These are phyloP conservation scores for Xylaria sp. DNA, from an alignment of 2,329 filamentous ascomycete genomes.

Conservation along the genomic window DNA sequence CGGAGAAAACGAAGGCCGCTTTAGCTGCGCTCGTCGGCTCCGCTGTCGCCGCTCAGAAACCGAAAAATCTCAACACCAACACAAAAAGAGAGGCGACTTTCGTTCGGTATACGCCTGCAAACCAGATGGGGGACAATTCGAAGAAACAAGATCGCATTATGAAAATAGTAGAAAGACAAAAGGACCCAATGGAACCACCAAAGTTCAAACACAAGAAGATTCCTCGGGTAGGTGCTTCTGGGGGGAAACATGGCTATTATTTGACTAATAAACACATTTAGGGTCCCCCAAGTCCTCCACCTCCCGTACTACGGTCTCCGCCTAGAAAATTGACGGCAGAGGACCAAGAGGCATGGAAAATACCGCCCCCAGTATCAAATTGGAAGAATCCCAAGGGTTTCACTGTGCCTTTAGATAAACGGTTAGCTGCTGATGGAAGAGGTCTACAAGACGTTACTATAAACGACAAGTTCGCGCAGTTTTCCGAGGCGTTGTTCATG, in stretches of 20 bases:
- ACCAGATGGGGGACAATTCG: conserved; percentile 90
- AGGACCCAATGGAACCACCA: conserved; percentile 91
- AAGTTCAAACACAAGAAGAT: conserved; percentile 99
- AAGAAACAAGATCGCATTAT: conserved; percentile 95
- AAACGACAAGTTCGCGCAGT: conserved; percentile 98
- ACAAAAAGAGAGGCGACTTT: conserved; percentile 87
- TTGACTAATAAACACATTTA: conserved; percentile 41
- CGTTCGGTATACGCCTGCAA: conserved; percentile 93
- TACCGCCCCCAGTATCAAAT: conserved; percentile 81
- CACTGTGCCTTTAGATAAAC: conserved; percentile 94
- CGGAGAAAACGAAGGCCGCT: conserved; percentile 88
- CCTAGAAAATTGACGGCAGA: conserved; percentile 95
- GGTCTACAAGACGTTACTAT: conserved; percentile 93
- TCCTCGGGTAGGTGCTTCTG: conserved; percentile 55
- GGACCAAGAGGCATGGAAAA: conserved; percentile 97
- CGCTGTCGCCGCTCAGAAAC: conserved; percentile 90
- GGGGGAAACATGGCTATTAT: neutral
- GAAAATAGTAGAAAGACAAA: conserved; percentile 95
- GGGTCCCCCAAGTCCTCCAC: conserved; percentile 89
- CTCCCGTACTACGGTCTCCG: conserved; percentile 94
- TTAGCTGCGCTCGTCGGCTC: conserved; percentile 83
- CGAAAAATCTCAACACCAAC: conserved; percentile 91
- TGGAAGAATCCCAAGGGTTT: conserved; percentile 98
- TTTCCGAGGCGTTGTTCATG: conserved; percentile 92
- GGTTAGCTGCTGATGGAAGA: conserved; percentile 90